Conservation (phyloP, 352 stramenopile species). For the Phytophthora crassamura region DNA sequence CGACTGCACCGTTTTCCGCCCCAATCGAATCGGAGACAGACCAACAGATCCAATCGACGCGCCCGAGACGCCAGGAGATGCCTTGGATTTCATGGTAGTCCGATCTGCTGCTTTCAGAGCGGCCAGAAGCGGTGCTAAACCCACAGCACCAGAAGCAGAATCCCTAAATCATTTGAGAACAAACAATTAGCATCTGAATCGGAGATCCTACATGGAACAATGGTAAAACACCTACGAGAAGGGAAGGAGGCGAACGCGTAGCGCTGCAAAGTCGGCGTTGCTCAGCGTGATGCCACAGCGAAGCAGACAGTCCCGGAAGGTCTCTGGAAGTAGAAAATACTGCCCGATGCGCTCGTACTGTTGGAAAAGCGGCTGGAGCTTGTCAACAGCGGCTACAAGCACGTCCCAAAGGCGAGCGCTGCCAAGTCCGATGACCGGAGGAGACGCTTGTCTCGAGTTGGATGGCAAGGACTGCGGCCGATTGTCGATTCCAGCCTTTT, state of each 20-base stretch:
- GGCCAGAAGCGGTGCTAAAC: conserved; percentile 48
- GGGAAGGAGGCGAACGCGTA: conserved; percentile 65
- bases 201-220: background rate
- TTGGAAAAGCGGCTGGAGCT: conserved; percentile 54
- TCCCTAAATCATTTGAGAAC: conserved; percentile 40
- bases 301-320: conserved; percentile 67
- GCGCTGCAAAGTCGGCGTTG: conserved; percentile 71
- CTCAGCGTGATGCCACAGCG: conserved; percentile 68
- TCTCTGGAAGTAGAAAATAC: conserved; percentile 57
- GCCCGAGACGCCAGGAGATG: conserved; percentile 29
- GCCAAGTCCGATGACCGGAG: conserved; percentile 50
- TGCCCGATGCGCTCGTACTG: conserved; percentile 68
- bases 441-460: conserved; percentile 51
- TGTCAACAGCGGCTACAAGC: conserved; percentile 57
- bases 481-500: conserved; percentile 22
- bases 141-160: conserved; percentile 53
- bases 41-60: conserved; percentile 36
- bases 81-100: conserved; percentile 45
- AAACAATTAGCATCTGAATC: background rate
- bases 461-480: conserved; percentile 41
- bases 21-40: conserved; percentile 64
- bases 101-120: conserved; percentile 60
- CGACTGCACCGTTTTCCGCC: conserved; percentile 58
- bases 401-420: conserved; percentile 71
- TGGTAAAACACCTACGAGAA: conserved; percentile 53